Base-by-base conservation (phyloP, 768 basidiomycete species). In the Inosperma sp. region DNA sequence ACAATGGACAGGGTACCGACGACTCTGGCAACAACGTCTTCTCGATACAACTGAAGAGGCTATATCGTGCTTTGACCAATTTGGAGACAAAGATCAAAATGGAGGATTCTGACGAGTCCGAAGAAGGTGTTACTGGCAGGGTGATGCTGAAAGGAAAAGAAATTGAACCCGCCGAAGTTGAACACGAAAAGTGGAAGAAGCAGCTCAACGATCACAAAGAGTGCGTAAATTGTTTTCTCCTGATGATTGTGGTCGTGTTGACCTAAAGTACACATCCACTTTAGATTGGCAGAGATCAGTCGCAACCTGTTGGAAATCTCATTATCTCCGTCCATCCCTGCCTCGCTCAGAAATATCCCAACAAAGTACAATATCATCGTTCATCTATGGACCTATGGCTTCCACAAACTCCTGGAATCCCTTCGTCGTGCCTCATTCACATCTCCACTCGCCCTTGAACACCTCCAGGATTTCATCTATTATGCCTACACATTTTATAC, bases 401-500 rank as follows among this genome's bases (percentile, higher is more conserved):
- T 97, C 65, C 84, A 95, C 67, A 87, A 86, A 39, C 78, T 95
- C 31, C 84, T 98, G 55, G 93, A 96, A 66, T 82, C 88, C 12
- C 80, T 99, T 30, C 87, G 94, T 12, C 86, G 87, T 46, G 85
- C 90, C 0, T 88, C 92, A 34, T 81, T 87, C 56, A 73, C 77
- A 2, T 80, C 78, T 2, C 71, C 71, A 5, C 72, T 84, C 47
- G 90, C 93, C 3, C 77, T 94, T 22, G 96, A 99, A 55, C 88
- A 93, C 53, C 80, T 98, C 0, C 89, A 93, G 61, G 93, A 93
- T 55, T 94, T 93, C 58, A 91, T 96, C 35, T 92, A 93, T 59
- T 96, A 92, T 57, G 88, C 95, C 0, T 99, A 98, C 69, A 84
- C 83, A 0, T 95, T 94, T 61, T 98, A 98, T 71, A 86, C 93